Percentiles rank a stretch among this genome's conserved stretches.
Conservation (phyloP, 768 basidiomycete genomes). For the Dacryopinax primogenitus region DNA sequence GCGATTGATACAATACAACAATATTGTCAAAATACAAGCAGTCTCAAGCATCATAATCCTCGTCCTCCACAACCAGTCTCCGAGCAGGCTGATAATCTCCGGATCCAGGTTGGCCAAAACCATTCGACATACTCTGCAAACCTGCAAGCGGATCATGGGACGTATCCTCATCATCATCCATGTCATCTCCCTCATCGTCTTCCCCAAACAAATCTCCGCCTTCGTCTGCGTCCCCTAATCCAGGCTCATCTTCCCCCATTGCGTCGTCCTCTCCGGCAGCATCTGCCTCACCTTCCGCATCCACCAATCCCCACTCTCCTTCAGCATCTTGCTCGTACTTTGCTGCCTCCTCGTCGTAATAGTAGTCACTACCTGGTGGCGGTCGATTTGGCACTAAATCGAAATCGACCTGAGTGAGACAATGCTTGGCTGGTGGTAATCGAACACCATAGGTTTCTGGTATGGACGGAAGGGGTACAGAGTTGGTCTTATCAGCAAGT, state of each 20-base stretch:
- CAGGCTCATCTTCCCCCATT: slow-evolving; percentile 2
- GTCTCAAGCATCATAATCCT: neutral
- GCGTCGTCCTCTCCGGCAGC: slow-evolving; percentile 9
- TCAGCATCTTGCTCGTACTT: slow-evolving; percentile 63
- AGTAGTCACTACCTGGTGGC: slow-evolving; percentile 46
- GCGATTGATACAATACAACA: neutral
- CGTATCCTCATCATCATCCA: neutral
- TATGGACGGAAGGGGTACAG: slow-evolving; percentile 66
- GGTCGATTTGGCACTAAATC: slow-evolving; percentile 76
- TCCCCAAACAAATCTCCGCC: neutral
- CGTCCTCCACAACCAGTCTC: neutral
- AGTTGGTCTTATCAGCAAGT: slow-evolving; percentile 71
- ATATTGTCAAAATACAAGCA: neutral
- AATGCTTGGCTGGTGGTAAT: slow-evolving; percentile 50
- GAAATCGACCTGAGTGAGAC: slow-evolving; percentile 70
- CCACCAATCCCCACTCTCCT: slow-evolving; percentile 43
- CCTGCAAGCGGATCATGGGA: slow-evolving; percentile 4
- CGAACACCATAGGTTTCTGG: slow-evolving; percentile 81
- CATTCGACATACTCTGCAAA: slow-evolving; percentile 4
- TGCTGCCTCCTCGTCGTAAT: slow-evolving; percentile 71
- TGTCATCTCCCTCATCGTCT: neutral
- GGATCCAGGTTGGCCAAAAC: neutral
- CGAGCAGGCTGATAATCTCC: neutral
- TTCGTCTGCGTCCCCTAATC: neutral
- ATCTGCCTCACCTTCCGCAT: slow-evolving; percentile 13